phyloP scores from a whole-genome alignment of 2,329 filamentous ascomycete species.

The Diaporthe amygdali region DNA sequence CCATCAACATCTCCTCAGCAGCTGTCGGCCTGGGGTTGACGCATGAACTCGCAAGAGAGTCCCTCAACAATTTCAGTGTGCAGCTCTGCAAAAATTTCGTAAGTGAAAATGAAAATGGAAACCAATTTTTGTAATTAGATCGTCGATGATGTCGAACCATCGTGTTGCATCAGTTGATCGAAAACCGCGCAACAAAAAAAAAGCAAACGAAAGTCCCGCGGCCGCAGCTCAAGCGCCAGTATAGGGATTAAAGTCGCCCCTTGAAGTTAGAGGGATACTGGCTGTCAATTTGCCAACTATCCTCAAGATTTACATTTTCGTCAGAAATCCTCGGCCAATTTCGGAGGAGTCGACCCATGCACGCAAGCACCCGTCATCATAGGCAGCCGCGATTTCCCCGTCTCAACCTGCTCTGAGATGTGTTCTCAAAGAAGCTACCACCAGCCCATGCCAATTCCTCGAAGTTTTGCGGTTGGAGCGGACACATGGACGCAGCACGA shows the following conservation, averaged over 20 bases:
- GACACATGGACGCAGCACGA: background rate
- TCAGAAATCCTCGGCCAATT: background rate
- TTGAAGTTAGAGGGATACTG: background rate
- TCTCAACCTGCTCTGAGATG: background rate
- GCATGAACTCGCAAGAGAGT: background rate
- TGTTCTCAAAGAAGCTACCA: background rate
- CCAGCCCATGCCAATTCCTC: background rate
- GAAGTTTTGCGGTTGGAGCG: background rate
- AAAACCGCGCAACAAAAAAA: background rate
- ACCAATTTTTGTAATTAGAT: background rate
- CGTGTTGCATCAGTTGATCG: background rate
- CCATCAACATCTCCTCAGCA: background rate
- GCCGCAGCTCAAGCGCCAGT: background rate
- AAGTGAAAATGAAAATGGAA: background rate
- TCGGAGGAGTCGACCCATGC: background rate
- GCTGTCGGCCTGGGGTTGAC: background rate
- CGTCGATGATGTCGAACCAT: background rate
- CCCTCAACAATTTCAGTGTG: background rate
- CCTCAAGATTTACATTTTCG: background rate
- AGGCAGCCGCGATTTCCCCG: background rate
- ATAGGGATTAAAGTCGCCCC: background rate
- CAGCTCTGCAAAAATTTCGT: background rate
- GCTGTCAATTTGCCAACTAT: background rate
- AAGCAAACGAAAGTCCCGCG: background rate
- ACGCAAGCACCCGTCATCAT: background rate